Base-by-base conservation (phyloP, 306 rosid genomes). In the Trifolium fragiferum region DNA sequence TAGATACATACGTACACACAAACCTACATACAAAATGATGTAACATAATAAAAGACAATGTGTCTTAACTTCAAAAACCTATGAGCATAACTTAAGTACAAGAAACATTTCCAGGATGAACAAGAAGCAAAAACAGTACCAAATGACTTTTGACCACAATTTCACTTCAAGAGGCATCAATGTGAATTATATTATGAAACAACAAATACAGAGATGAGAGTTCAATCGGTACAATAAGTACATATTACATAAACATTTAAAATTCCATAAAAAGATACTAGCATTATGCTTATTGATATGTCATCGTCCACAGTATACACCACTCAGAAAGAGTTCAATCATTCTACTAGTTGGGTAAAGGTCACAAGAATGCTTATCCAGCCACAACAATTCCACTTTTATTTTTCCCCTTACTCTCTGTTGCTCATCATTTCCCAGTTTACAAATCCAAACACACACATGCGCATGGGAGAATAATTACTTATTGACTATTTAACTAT, bases 41-140 rank as follows among this genome's bases (percentile, higher is more conserved):
- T n/a, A n/a, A n/a, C n/a, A n/a, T 69, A 70, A 54, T 38, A 71
- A 75, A 78, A 51, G 41, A 54, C 13, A 43, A n/a, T 35, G 40
- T 16, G 13, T 21, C 12, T 37, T 35, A 41, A 23, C 58, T 20
- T 21, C 9, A 40, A 49, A 71, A 21, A 53, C 55, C 64, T 62
- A 53, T 44, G 14, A 74, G 18, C 35, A 40, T 20, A 69, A 59
- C 69, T 51, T 7, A 51, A 68, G 38, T 13, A 32, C 18, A 4
- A 46, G 33, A 59, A 49, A 25, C 5, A 67, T 35, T 35, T 43
- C 70, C 50, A 18, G 60, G 12, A 58, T 15, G 38, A 54, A 72
- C 21, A 40, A 40, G 14, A 5, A 30, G 51, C 50, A 46, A 30
- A 62, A 53, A 57, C 32, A 63, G 69, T 10, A 54, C 6, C 5